These are phyloP conservation scores for Pseudoturritis turrita DNA, from an alignment of 345 rosid species.

Conservation along the genomic window DNA sequence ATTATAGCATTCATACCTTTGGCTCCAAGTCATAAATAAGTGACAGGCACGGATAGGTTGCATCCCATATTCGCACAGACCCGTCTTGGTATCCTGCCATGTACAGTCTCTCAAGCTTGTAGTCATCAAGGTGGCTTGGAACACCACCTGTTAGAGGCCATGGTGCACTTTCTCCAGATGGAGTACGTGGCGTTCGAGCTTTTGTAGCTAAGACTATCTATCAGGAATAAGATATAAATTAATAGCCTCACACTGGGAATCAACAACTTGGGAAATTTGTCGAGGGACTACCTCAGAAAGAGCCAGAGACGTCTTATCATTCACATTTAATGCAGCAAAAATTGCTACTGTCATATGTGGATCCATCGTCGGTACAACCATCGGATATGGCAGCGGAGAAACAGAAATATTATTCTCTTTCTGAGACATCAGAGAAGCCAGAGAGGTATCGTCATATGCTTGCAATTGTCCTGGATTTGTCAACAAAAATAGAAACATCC, in stretches of 20 bases:
- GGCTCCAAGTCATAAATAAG: conserved; percentile 49
- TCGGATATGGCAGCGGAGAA: conserved; percentile 49
- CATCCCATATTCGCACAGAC: conserved; percentile 78
- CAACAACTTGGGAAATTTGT: not conserved
- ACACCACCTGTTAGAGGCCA: conserved; percentile 91
- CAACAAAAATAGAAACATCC: conserved; percentile 45
- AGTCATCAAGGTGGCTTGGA: conserved; percentile 49
- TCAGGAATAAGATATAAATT: conserved; percentile 27
- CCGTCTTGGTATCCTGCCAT: conserved; percentile 86
- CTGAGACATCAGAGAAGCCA: conserved; percentile 49
- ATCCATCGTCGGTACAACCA: conserved; percentile 52
- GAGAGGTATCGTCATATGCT: conserved; percentile 51
- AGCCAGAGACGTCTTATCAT: conserved; percentile 39
- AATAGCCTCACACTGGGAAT: conserved; percentile 11
- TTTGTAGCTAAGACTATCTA: conserved; percentile 62
- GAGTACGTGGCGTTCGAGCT: conserved; percentile 37
- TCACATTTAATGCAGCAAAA: conserved; percentile 36
- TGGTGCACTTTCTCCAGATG: conserved; percentile 31
- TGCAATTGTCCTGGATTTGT: conserved; percentile 76
- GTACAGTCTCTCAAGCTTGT: conserved; percentile 61
- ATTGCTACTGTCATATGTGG: conserved; percentile 59
- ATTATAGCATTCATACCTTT: conserved; percentile 41
- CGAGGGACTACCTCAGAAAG: conserved; percentile 53
- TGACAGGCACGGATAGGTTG: conserved; percentile 57
- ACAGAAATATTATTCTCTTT: conserved; percentile 39